A percentile compares a stretch with the other conserved stretches of the same genome.
Conservation (phyloP, 2,329 filamentous ascomycete genomes). For the Ophiognomonia clavigignenti-juglandacearum region DNA sequence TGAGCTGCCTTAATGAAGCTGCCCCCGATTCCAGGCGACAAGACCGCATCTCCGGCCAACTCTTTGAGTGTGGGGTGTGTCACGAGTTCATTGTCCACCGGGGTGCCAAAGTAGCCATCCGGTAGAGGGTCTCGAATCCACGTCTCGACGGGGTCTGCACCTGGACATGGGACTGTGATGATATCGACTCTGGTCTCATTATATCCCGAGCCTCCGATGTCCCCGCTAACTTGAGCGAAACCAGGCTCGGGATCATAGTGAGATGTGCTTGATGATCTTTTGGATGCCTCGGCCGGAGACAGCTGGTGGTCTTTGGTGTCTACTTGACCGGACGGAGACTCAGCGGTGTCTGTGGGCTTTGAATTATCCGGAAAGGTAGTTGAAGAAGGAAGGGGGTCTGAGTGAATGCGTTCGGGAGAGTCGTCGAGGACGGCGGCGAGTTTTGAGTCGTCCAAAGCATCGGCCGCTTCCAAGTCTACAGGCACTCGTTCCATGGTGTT, state of each 20-base stretch:
- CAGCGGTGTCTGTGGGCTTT: not conserved
- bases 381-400: slow-evolving; percentile 7
- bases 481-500: not conserved
- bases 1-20: slow-evolving; percentile 29
- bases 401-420: slow-evolving; percentile 7
- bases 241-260: slow-evolving; percentile 30
- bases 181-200: slow-evolving; percentile 52
- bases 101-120: slow-evolving; percentile 40
- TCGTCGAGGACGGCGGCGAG: slow-evolving; percentile 8
- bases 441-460: slow-evolving; percentile 7
- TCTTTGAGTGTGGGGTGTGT: slow-evolving; percentile 26
- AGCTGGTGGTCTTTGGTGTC: slow-evolving; percentile 3
- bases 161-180: slow-evolving; percentile 49
- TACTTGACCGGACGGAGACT: not conserved
- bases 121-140: slow-evolving; percentile 47
- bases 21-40: slow-evolving; percentile 28
- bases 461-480: slow-evolving; percentile 1
- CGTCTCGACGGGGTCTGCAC: slow-evolving; percentile 46
- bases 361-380: not conserved
- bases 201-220: slow-evolving; percentile 37
- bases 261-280: slow-evolving; percentile 22
- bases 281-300: slow-evolving; percentile 2
- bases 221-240: slow-evolving; percentile 38
- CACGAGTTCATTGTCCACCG: slow-evolving; percentile 20
- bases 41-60: slow-evolving; percentile 25